Conservation (phyloP, 139 green algal genomes). For the Micromonas commoda region DNA sequence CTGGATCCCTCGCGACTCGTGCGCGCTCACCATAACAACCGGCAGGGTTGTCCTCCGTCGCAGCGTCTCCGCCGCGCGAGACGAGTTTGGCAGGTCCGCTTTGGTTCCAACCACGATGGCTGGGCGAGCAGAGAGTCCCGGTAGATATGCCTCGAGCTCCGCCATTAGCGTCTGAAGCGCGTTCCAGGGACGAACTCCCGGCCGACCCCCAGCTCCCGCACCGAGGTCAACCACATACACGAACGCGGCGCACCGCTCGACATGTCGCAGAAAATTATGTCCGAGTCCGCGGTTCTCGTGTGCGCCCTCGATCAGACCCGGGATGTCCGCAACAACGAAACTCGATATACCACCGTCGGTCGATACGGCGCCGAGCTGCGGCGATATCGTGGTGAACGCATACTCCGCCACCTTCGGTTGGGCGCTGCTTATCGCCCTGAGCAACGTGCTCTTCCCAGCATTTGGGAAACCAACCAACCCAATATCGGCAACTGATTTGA, state of each 20-base stretch:
- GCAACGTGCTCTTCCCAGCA: constrained; percentile 87
- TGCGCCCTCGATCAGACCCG: constrained; percentile 22
- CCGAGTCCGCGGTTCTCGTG: constrained; percentile 35
- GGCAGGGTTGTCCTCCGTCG: background rate
- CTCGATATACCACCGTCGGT: background rate
- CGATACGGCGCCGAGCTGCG: constrained; percentile 71
- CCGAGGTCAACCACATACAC: constrained; percentile 40
- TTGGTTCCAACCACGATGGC: background rate
- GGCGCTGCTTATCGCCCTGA: constrained; percentile 62
- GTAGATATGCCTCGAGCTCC: background rate
- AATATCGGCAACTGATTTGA: constrained; percentile 81
- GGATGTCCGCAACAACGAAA: constrained; percentile 25
- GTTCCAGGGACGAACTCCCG: background rate
- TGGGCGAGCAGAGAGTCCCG: background rate
- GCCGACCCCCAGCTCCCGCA: background rate
- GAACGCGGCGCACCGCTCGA: constrained; percentile 36
- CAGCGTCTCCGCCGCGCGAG: background rate
- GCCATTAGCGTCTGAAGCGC: background rate
- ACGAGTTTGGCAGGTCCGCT: background rate
- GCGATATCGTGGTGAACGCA: constrained; percentile 95
- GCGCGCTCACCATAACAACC: background rate
- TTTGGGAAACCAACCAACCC: constrained; percentile 93
- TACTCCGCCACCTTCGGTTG: constrained; percentile 81
- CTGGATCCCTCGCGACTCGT: background rate
- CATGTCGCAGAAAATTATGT: constrained; percentile 39